Conservation (phyloP, 2,329 filamentous ascomycete species). For the Colletotrichum paranaense region DNA sequence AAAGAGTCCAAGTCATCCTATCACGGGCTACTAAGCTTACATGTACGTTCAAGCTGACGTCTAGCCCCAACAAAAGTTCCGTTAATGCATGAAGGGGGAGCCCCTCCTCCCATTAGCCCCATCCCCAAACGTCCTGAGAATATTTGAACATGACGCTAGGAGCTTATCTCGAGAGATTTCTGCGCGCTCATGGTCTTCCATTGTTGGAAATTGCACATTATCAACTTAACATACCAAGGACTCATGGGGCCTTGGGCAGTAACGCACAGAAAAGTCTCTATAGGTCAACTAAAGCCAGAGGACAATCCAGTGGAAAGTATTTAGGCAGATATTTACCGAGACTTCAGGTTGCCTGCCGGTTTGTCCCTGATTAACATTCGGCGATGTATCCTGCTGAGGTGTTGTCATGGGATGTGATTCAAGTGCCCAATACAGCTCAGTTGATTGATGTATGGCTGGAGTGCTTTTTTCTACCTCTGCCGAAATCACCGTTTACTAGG, state of each 20-base stretch:
- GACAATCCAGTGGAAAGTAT: no score
- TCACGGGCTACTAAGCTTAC: background rate
- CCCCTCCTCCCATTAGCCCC: background rate
- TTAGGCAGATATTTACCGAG: no score
- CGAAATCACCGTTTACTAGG: no score
- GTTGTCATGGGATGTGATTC: no score
- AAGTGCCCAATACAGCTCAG: no score
- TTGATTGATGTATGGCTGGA: no score
- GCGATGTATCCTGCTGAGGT: no score
- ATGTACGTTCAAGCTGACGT: background rate
- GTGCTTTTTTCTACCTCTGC: no score
- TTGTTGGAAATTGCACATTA: background rate
- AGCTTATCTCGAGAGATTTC: background rate
- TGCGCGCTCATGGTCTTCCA: background rate
- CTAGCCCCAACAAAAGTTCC: background rate
- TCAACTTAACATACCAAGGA: background rate
- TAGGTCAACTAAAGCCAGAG: no score
- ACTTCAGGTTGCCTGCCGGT: no score
- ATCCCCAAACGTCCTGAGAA: background rate
- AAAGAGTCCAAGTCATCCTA: background rate
- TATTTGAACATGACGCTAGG: background rate
- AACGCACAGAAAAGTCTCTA: background rate
- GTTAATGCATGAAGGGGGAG: background rate
- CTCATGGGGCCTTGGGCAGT: no score
- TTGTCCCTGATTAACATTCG: no score